A percentile compares a stretch with the other conserved stretches of the same genome.
Evolutionary conservation across 192 early-diverging fungal genomes (phyloP).

Genomic region (Backusella sp.): DNA sequence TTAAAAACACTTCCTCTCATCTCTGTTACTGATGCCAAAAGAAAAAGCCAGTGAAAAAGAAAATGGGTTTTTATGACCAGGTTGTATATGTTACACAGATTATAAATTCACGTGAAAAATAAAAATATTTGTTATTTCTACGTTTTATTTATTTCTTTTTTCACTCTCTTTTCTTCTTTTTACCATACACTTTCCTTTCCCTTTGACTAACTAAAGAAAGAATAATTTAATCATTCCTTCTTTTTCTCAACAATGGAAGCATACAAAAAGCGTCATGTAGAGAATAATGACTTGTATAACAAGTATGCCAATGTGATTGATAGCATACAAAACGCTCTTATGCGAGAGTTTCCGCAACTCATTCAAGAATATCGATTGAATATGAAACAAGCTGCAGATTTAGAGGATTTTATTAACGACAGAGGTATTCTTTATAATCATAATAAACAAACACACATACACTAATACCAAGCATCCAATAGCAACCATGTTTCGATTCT

Average conservation of each 20-base stretch:
- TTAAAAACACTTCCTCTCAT: too few relatives aligned
- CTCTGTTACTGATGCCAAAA: too few relatives aligned
- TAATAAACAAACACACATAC: too few relatives aligned
- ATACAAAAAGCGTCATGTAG: not conserved
- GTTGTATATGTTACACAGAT: not conserved
- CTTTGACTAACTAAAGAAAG: not conserved
- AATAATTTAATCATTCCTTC: not conserved
- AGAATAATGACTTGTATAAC: constrained; percentile 14
- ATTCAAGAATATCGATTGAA: constrained; percentile 19
- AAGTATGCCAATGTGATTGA: constrained; percentile 18
- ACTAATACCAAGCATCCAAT: not conserved
- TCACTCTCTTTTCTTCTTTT: not conserved
- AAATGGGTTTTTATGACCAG: not conserved
- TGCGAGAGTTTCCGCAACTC: constrained; percentile 27
- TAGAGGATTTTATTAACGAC: constrained; percentile 31
- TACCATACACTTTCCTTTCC: not conserved
- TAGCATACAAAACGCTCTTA: constrained; percentile 26
- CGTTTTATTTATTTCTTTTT: not conserved
- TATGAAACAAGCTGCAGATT: not conserved
- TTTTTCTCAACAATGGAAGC: constrained; percentile 16
- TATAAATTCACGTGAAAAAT: constrained; percentile 1
- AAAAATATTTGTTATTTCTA: not conserved
- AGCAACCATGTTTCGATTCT: constrained; percentile 45
- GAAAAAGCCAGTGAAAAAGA: too few relatives aligned
- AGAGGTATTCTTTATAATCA: not conserved